These are phyloP conservation scores for Bolboschoenoplectus hybrid DNA, from an alignment of 202 grass and related monocot species.

Conservation along the genomic window DNA sequence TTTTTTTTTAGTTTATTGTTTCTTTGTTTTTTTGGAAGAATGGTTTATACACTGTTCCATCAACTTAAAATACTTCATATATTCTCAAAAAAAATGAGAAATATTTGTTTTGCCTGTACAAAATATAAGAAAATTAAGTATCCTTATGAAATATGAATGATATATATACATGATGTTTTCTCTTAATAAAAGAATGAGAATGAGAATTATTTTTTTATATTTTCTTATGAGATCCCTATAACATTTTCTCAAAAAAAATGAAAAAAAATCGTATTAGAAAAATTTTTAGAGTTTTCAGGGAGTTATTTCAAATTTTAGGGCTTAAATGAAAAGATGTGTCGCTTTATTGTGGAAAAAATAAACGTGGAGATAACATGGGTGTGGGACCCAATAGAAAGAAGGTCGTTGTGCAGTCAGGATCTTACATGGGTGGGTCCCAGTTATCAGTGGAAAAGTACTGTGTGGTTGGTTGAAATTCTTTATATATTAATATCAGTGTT, in stretches of 20 bases:
- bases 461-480: background rate
- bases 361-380: constrained; percentile 35
- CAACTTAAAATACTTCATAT: constrained; percentile 19
- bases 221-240: background rate
- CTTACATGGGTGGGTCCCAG: constrained; percentile 26
- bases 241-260: background rate
- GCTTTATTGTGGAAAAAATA: constrained; percentile 26
- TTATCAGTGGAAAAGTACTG: constrained; percentile 1
- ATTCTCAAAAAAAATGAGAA: background rate
- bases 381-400: background rate
- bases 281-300: background rate
- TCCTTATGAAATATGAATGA: background rate
- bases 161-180: background rate
- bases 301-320: background rate
- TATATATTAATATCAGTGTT: constrained; percentile 1
- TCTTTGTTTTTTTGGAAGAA: background rate
- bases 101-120: constrained; percentile 26
- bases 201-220: background rate
- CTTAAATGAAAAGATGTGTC: background rate
- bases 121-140: background rate
- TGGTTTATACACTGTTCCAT: constrained; percentile 29
- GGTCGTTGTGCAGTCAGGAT: constrained; percentile 35
- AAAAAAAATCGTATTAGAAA: no score
- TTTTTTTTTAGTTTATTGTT: constrained; percentile 32
- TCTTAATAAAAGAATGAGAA: background rate